Conservation (phyloP, 257 asterid genomes). For the Ballota nigra region DNA sequence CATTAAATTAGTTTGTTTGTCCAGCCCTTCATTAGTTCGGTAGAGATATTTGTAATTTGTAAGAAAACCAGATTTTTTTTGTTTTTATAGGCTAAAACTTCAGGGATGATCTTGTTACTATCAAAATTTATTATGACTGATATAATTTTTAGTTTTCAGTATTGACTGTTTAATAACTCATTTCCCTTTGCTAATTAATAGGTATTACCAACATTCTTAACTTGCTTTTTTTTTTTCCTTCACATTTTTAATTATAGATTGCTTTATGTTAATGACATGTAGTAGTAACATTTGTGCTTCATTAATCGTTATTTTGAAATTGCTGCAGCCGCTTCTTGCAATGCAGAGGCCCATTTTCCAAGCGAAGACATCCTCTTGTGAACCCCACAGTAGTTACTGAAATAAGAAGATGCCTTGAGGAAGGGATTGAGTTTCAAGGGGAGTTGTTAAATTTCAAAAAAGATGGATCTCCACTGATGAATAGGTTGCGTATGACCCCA, state of each 20-base stretch:
- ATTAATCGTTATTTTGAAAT: constrained; percentile 13
- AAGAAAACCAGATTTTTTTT: background rate
- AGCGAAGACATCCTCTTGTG: constrained; percentile 57
- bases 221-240: background rate
- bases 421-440: constrained; percentile 55
- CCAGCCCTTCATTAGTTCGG: background rate
- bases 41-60: background rate
- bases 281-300: background rate
- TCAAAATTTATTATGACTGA: background rate
- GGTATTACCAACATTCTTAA: background rate
- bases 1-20: background rate
- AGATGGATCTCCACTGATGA: constrained; percentile 58
- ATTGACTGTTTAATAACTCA: background rate
- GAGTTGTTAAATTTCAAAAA: constrained; percentile 49
- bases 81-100: background rate
- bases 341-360: constrained; percentile 56
- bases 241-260: background rate
- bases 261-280: constrained; percentile 3
- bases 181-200: background rate
- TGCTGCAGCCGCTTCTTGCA: constrained; percentile 63
- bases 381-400: constrained; percentile 46
- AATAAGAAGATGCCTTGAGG: constrained; percentile 45
- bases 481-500: constrained; percentile 49
- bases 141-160: background rate
- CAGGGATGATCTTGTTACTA: background rate